Evolutionary conservation across 2,329 filamentous ascomycete genomes (phyloP), one percentile per base, ranked within the genome.

Genomic region (Lasiodiplodia citricola): DNA sequence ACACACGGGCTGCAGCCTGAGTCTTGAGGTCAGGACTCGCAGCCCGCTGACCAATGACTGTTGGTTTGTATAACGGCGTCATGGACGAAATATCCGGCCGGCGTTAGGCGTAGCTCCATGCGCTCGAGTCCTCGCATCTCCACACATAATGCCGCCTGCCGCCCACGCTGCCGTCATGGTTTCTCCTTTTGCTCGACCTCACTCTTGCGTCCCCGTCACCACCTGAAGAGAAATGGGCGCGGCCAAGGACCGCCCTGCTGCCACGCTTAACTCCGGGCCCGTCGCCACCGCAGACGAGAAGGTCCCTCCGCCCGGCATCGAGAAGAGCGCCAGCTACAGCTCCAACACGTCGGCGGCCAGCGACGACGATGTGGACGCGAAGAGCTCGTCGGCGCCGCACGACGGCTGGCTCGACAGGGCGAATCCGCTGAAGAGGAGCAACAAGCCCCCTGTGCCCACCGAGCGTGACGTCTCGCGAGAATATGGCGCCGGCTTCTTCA

Each of bases 401-500:
- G 35, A 31, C 25, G 44, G 50, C 31, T 93, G 91, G 89, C 86
- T 88, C 76, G 87, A 87, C 74, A 87, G 72, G 52, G 68, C 83
- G 14, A 85, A 85, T 69, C 81, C 83, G 1, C 73, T 86, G 64
- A 84, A 83, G 76, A 79, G 81, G 70, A 84, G 84, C 55, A 76
- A 78, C 21, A 80, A 80, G 50, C 87, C 88, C n/a, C 85, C 87
- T 2, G 78, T 90, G 2, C 88, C 88, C 1, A 77, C 84, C 31
- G 80, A 86, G 72, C 80, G 87, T 37, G 75, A 75, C 11, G 79
- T 84, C 0, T 94, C 88, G 6, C 87, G 87, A 70, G 94, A 97
- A 80, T 85, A 93, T 76, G 85, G 83, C 4, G 94, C 94, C 5
- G 83, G 87, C 2, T 90, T 94, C 75, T 86, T 96, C 71, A 97